Evolutionary conservation across 129 eudicot genomes (phyloP).

Genomic region (carrot (Daucus carota)): DH1_v3.0 NC_030384.2:48392501-48393000

Average conservation of each 20-base stretch:
- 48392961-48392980: not conserved
- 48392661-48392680: not conserved
- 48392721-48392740: not conserved
- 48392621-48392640: not conserved
- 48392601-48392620: not conserved
- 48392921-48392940: not conserved
- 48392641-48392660: not conserved
- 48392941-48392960: not conserved
- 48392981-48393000: not conserved
- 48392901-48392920: not conserved
- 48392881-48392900: not conserved
- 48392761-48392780: not conserved
- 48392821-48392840: not conserved
- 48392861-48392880: not conserved
- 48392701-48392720: not conserved
- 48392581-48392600: not conserved
- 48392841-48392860: not conserved
- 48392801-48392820: not conserved
- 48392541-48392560: not conserved
- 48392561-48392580: not conserved
- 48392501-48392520: not conserved
- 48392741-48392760: not conserved
- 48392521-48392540: not conserved
- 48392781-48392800: not conserved
- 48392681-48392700: not conserved